These are phyloP conservation scores for Fusarium lyarnte DNA, from an alignment of 2,329 filamentous ascomycete genomes.

Conservation along the genomic window DNA sequence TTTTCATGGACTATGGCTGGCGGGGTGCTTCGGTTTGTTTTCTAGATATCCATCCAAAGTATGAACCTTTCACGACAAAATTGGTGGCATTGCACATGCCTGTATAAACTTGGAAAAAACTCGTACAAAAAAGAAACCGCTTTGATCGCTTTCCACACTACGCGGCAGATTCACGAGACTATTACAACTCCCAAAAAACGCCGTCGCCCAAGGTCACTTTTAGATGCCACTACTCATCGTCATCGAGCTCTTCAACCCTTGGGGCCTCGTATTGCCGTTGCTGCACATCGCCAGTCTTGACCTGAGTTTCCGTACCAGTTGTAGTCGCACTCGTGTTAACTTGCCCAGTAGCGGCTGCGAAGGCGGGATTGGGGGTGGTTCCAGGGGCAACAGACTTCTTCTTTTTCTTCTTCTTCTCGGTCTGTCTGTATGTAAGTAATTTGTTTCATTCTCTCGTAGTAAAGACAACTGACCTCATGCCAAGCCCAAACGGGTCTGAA, in stretches of 20 bases:
- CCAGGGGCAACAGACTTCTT: conserved; percentile 58
- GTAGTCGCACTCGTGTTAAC: conserved; percentile 64
- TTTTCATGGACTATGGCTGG: conserved; percentile 22
- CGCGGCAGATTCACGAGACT: conserved; percentile 31
- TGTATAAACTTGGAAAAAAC: neutral
- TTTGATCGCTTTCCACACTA: conserved; percentile 27
- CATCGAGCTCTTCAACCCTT: conserved; percentile 61
- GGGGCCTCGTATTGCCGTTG: conserved; percentile 61
- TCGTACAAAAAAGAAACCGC: conserved; percentile 3
- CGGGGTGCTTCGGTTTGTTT: conserved; percentile 35
- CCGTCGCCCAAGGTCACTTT: conserved; percentile 28
- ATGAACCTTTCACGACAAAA: neutral
- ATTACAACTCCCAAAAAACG: conserved; percentile 42
- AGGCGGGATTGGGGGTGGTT: conserved; percentile 51
- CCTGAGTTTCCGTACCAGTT: conserved; percentile 65
- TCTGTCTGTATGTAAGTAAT: conserved; percentile 41
- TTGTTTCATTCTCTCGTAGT: neutral
- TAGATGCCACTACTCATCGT: conserved; percentile 55
- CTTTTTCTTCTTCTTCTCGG: conserved; percentile 62
- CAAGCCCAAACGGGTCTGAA: conserved; percentile 97
- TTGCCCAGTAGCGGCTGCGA: conserved; percentile 64
- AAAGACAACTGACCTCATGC: conserved; percentile 79
- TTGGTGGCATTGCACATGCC: neutral
- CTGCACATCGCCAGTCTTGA: conserved; percentile 55
- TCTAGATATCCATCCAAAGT: conserved; percentile 28